Base-by-base conservation (phyloP, 345 rosid species). In the Arabis alpina region DNA sequence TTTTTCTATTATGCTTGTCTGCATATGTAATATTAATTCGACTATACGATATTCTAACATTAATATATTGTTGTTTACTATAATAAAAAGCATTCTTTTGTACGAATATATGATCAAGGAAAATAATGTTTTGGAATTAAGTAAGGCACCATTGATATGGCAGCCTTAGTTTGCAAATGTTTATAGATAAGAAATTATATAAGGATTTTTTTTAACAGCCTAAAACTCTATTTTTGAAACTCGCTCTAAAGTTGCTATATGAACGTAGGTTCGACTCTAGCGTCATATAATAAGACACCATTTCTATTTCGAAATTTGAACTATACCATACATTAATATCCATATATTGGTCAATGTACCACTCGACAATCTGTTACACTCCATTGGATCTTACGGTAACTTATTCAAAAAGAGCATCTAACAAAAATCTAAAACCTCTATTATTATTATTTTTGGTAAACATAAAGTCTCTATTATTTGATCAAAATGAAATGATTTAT, bases 181-280 rank as follows among this genome's bases (percentile, higher is more conserved):
- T 3, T 32, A 28, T 28, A 28, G 12, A 34, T 30, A 19, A 13
- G 12, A 30, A 43, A 67, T 48, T 30, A 23, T 34, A 11, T 14
- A 23, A 11, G 23, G 14, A 10, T 10, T 12, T 9, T 9, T 13
- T 7, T 3, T 43, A 43, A 28, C 1, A 3, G 53, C 6, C 13
- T 24, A 5, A 37, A 36, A 47, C 39, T 36, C 8, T 2, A 42
- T 53, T 61, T 45, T n/a, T 2, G 8, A 25, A 72, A 14, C 64
- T 54, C 70, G 70, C 70, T 63, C 19, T 14, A 63, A 61, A 72
- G 64, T 54, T 45, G 30, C 7, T 34, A 4, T 23, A 54, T 8
- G 13, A 34, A 62, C 75, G 62, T 71, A 71, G 50, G 50, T 36
- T 72, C 34, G 54, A 72, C 76, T 72, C 63, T 36, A 63, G 28